phyloP scores from a whole-genome alignment of 345 rosid genomes.

The Camelina laxa region DNA sequence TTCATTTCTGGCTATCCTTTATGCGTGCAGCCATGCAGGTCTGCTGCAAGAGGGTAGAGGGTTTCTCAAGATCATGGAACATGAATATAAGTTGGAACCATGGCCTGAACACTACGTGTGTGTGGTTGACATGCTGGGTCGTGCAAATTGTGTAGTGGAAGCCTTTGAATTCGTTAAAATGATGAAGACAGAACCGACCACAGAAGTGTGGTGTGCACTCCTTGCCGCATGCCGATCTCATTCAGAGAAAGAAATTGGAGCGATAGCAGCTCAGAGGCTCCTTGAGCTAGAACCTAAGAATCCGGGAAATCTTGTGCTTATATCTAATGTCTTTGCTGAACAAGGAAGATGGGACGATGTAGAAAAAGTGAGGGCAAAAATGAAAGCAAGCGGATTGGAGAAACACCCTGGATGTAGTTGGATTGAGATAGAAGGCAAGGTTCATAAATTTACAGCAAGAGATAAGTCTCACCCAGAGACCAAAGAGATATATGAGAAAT shows the following conservation, averaged over 20 bases:
- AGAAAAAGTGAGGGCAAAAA: conserved; percentile 60
- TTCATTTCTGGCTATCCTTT: conserved; percentile 72
- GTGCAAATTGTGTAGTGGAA: conserved; percentile 69
- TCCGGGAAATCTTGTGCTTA: conserved; percentile 84
- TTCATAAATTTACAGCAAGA: conserved; percentile 77
- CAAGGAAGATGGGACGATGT: conserved; percentile 77
- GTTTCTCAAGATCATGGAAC: conserved; percentile 63
- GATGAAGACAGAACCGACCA: conserved; percentile 67
- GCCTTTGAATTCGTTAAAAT: conserved; percentile 67
- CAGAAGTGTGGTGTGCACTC: conserved; percentile 92
- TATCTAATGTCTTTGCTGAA: conserved; percentile 79
- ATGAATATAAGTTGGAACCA: conserved; percentile 67
- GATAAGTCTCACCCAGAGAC: conserved; percentile 82
- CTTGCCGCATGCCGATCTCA: conserved; percentile 78
- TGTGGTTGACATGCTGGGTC: conserved; percentile 87
- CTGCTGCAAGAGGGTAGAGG: conserved; percentile 68
- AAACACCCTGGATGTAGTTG: conserved; percentile 93
- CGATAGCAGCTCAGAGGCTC: conserved; percentile 67
- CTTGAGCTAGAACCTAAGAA: conserved; percentile 57
- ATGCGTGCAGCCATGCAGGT: conserved; percentile 91
- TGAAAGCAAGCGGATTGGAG: conserved; percentile 74
- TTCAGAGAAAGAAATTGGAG: conserved; percentile 71
- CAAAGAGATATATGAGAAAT: conserved; percentile 55
- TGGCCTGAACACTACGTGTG: conserved; percentile 90
- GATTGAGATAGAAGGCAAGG: conserved; percentile 70